Percentiles rank a stretch among this genome's conserved stretches.
phyloP scores from a whole-genome alignment of 176 grass and related monocot species.

The Microstegium vimineum region DNA sequence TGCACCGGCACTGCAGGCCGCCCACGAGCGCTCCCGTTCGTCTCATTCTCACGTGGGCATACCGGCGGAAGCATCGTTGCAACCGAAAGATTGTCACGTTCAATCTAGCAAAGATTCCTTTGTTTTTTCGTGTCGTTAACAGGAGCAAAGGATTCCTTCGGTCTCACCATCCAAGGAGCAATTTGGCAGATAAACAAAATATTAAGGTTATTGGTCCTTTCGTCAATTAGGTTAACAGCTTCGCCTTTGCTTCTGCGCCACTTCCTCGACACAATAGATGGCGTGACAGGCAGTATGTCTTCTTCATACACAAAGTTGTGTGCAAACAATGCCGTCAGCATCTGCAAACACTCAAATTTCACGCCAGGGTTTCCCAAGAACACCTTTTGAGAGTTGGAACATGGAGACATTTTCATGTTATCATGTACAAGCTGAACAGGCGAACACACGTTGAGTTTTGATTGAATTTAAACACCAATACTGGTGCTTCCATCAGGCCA shows the following conservation, averaged over 20 bases:
- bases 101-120: background rate
- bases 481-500: background rate
- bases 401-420: background rate
- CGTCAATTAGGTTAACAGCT: background rate
- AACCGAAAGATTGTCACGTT: background rate
- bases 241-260: constrained; percentile 7
- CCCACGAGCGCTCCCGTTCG: background rate
- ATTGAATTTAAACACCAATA: background rate
- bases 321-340: background rate
- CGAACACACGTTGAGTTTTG: background rate
- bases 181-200: background rate
- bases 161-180: background rate
- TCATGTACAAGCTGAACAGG: background rate
- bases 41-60: background rate
- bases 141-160: background rate
- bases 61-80: background rate
- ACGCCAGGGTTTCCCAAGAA: background rate
- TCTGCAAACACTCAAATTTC: background rate
- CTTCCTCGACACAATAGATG: background rate
- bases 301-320: background rate
- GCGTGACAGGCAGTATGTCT: background rate
- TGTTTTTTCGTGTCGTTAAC: background rate
- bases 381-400: background rate
- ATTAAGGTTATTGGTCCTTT: background rate
- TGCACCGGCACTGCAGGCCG: too few relatives aligned